Evolutionary conservation across 345 rosid species (phyloP).

Genomic region (Eucalyptus coolabah): DNA sequence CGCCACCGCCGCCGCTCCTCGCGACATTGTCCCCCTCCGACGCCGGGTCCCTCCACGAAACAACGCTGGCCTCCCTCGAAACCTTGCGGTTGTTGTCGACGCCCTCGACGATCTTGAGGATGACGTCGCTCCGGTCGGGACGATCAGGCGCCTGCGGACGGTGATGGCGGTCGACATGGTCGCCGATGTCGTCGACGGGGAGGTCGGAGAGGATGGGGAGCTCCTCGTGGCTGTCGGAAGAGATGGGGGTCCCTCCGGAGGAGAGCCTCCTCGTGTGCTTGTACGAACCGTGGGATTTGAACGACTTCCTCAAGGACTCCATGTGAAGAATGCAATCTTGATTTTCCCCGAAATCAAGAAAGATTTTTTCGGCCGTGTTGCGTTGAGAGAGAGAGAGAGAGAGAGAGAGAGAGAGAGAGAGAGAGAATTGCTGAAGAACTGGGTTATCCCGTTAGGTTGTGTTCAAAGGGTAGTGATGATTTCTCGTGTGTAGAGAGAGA

Average conservation of each 20-base stretch:
- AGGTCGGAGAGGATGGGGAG: constrained; percentile 41
- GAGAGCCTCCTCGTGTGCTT: constrained; percentile 12
- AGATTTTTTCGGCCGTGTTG: not conserved
- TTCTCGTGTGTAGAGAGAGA: not conserved
- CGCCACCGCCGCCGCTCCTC: not conserved
- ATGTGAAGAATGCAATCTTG: not conserved
- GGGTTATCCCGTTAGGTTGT: not conserved
- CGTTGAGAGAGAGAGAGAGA: not conserved
- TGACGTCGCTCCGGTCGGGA: not conserved
- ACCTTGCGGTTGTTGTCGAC: not conserved
- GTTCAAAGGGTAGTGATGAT: not conserved
- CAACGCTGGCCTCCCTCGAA: constrained; percentile 16
- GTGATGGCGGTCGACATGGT: not conserved
- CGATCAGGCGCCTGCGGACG: not conserved
- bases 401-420: not conserved
- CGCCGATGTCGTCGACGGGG: not conserved
- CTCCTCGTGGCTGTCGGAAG: constrained; percentile 18
- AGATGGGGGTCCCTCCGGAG: not conserved
- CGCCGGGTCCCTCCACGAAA: constrained; percentile 13
- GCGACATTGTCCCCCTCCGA: not conserved
- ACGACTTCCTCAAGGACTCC: constrained; percentile 32
- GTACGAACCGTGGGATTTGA: constrained; percentile 28
- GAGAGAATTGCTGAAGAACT: not conserved
- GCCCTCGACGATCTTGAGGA: not conserved
- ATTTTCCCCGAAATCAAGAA: not conserved